Evolutionary conservation across 495 filamentous ascomycete species (phyloP).

Genomic region (Tuber indicum): DNA sequence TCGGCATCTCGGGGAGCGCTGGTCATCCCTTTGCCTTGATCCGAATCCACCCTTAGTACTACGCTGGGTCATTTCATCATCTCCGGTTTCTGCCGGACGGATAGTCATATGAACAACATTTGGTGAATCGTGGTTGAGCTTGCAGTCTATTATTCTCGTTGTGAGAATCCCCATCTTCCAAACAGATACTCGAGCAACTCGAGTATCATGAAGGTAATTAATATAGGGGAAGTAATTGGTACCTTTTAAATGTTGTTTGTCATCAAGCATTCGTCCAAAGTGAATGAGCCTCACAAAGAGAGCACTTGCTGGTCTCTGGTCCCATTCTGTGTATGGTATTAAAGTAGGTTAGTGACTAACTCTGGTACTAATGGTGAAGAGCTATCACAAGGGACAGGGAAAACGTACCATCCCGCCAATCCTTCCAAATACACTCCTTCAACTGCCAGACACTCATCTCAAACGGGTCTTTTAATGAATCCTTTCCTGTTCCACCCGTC

Average conservation of each 20-base stretch:
- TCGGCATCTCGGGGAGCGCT: slow-evolving; percentile 35
- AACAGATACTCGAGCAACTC: neutral
- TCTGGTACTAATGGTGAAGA: neutral
- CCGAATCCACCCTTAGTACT: slow-evolving; percentile 35
- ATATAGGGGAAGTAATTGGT: slow-evolving; percentile 4
- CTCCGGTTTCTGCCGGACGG: slow-evolving; percentile 37
- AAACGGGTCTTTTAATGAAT: slow-evolving; percentile 34
- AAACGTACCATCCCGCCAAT: slow-evolving; percentile 41
- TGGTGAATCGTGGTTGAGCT: slow-evolving; percentile 34
- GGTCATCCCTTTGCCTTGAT: slow-evolving; percentile 20
- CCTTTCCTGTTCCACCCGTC: slow-evolving; percentile 26
- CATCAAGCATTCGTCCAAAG: slow-evolving; percentile 39
- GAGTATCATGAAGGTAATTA: neutral
- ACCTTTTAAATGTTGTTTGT: slow-evolving; percentile 38
- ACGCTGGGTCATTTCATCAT: slow-evolving; percentile 39
- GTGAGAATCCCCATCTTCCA: neutral
- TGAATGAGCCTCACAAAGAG: slow-evolving; percentile 41
- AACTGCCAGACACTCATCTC: slow-evolving; percentile 41
- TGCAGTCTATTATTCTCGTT: slow-evolving; percentile 27
- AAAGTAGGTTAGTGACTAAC: neutral
- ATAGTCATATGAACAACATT: slow-evolving; percentile 43
- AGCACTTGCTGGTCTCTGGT: slow-evolving; percentile 40
- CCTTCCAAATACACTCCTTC: slow-evolving; percentile 43
- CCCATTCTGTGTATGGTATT: slow-evolving; percentile 32
- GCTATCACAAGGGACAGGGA: neutral